phyloP scores from a whole-genome alignment of 140 eudicot species.

The Bidens hawaiensis region DNA sequence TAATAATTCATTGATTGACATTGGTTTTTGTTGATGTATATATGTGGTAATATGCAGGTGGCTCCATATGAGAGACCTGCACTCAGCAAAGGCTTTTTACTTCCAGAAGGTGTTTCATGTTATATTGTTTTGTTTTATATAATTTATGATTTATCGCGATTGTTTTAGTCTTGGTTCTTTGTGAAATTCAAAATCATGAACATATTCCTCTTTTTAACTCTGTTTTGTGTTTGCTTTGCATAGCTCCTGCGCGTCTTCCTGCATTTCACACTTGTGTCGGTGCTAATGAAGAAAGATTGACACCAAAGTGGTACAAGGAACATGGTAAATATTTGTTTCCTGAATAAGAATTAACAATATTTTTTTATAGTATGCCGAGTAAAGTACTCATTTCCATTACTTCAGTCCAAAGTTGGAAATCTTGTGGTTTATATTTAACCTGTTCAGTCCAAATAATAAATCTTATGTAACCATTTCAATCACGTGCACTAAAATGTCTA shows the following conservation, averaged over 20 bases:
- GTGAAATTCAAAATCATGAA: background rate
- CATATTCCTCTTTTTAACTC: background rate
- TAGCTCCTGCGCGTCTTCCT: constrained; percentile 20
- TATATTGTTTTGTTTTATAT: background rate
- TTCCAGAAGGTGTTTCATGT: constrained; percentile 62
- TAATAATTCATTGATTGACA: background rate
- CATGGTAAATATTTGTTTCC: constrained; percentile 49
- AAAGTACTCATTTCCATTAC: too few species aligned
- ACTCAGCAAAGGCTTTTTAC: constrained; percentile 90
- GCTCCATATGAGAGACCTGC: constrained; percentile 99
- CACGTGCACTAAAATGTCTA: too few species aligned
- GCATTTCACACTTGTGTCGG: constrained; percentile 72
- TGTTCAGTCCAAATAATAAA: too few species aligned
- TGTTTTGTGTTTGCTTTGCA: background rate
- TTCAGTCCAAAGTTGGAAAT: too few species aligned
- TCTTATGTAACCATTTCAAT: too few species aligned
- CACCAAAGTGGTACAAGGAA: constrained; percentile 91
- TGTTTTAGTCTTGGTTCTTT: background rate
- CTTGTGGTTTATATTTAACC: too few species aligned
- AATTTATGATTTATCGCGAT: background rate
- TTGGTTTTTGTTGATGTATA: constrained; percentile 3
- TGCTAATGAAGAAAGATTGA: constrained; percentile 74
- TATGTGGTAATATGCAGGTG: constrained; percentile 43
- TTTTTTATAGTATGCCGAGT: background rate
- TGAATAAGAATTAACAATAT: background rate